Conservation (phyloP, 1,284 basidiomycete genomes). For the Porodaedalea pini region DNA sequence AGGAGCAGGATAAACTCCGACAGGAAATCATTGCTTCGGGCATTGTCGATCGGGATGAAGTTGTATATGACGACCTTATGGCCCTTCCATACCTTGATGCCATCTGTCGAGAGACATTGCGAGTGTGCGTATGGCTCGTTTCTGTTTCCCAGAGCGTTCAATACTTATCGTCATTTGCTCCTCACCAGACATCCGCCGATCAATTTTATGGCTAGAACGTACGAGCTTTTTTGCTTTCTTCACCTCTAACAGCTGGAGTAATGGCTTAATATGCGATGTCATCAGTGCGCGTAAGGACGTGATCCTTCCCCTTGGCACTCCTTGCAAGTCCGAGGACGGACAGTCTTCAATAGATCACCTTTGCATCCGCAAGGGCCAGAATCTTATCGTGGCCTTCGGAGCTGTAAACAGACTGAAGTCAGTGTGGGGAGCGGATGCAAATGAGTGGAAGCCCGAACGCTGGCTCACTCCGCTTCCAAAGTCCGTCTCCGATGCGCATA, state of each 20-base stretch:
- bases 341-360: conserved; percentile 14
- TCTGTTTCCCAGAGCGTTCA: background rate
- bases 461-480: conserved; percentile 32
- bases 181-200: conserved; percentile 17
- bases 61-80: conserved; percentile 18
- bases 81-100: conserved; percentile 21
- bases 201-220: conserved; percentile 22
- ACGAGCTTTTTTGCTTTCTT: background rate
- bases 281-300: conserved; percentile 17
- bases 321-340: conserved; percentile 17
- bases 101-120: conserved; percentile 19
- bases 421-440: conserved; percentile 34
- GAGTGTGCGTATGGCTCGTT: conserved; percentile 12
- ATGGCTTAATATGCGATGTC: background rate
- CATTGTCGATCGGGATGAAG: conserved; percentile 9
- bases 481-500: conserved; percentile 24
- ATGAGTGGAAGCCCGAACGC: conserved; percentile 37
- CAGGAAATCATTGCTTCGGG: conserved; percentile 17
- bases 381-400: conserved; percentile 29
- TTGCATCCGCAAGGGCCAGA: conserved; percentile 18
- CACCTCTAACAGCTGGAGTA: background rate
- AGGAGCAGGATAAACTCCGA: conserved; percentile 18
- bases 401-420: conserved; percentile 30
- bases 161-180: background rate
- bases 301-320: conserved; percentile 19